phyloP scores from a whole-genome alignment of 345 rosid species.

The Orychophragmus violaceus region DNA sequence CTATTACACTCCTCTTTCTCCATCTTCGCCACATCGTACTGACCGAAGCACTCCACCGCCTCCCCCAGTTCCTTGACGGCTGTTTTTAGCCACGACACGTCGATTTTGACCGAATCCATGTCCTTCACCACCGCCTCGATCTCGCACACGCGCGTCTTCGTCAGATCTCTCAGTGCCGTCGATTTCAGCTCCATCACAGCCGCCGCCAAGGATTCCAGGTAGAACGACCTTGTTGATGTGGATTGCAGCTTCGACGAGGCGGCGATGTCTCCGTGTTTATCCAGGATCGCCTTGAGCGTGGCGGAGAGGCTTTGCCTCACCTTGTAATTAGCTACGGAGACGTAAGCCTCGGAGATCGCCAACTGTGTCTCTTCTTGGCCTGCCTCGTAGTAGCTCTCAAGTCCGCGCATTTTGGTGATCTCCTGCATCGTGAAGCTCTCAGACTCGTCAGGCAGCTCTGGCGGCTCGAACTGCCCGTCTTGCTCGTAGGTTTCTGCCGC shows the following conservation, averaged over 20 bases:
- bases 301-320: conserved; percentile 51
- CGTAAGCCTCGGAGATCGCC: conserved; percentile 55
- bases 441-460: conserved; percentile 24
- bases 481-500: conserved; percentile 17
- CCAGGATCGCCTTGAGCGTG: conserved; percentile 46
- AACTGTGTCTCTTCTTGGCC: conserved; percentile 41
- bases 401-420: conserved; percentile 26
- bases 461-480: conserved; percentile 28
- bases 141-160: conserved; percentile 58
- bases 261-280: conserved; percentile 76
- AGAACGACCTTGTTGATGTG: conserved; percentile 56
- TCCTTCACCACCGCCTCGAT: conserved; percentile 72
- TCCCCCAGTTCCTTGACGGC: conserved; percentile 38
- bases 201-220: conserved; percentile 64
- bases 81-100: conserved; percentile 52
- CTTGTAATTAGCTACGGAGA: conserved; percentile 62
- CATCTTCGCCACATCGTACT: conserved; percentile 8
- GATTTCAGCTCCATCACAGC: conserved; percentile 70
- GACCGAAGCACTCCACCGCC: conserved; percentile 23
- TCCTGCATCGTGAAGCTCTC: conserved; percentile 24
- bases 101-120: conserved; percentile 59
- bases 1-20: conserved; percentile 17
- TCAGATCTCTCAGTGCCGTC: conserved; percentile 46
- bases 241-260: conserved; percentile 67
- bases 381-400: conserved; percentile 6